Percentiles rank a stretch among this genome's conserved stretches.
These are phyloP conservation scores for Phytophthora ohioensis DNA, from an alignment of 352 stramenopile species.

Conservation along the genomic window DNA sequence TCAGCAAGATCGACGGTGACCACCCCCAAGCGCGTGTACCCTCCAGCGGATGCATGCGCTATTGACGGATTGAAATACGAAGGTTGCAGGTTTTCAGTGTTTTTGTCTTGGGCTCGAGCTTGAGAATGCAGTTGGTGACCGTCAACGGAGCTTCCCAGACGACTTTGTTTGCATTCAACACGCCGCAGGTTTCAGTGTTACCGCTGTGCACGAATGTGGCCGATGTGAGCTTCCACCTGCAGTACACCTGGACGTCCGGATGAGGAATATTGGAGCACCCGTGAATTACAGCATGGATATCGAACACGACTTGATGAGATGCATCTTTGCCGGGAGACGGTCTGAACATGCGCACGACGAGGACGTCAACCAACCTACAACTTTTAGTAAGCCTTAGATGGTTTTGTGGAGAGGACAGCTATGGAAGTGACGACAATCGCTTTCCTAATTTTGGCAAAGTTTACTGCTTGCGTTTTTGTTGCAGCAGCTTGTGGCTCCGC, in stretches of 20 bases:
- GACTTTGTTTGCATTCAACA: constrained; percentile 37
- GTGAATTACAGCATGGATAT: constrained; percentile 42
- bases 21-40: constrained; percentile 37
- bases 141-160: constrained; percentile 37
- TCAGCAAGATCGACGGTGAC: constrained; percentile 47
- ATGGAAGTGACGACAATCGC: background rate
- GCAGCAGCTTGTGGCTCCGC: background rate
- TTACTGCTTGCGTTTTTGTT: background rate
- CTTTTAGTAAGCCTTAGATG: too few relatives aligned
- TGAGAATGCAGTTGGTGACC: constrained; percentile 33
- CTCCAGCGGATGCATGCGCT: constrained; percentile 8
- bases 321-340: constrained; percentile 21
- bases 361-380: background rate
- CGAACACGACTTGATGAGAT: constrained; percentile 31
- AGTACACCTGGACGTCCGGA: constrained; percentile 42
- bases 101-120: constrained; percentile 37
- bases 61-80: constrained; percentile 43
- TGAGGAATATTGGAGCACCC: constrained; percentile 50
- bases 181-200: constrained; percentile 28
- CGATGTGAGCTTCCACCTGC: constrained; percentile 45
- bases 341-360: constrained; percentile 7
- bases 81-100: constrained; percentile 38
- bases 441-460: constrained; percentile 19
- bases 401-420: too few relatives aligned
- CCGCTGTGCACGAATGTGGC: constrained; percentile 11